Base-by-base conservation (phyloP, 75 land plant species). In the Adiantum capillusveneris region DNA sequence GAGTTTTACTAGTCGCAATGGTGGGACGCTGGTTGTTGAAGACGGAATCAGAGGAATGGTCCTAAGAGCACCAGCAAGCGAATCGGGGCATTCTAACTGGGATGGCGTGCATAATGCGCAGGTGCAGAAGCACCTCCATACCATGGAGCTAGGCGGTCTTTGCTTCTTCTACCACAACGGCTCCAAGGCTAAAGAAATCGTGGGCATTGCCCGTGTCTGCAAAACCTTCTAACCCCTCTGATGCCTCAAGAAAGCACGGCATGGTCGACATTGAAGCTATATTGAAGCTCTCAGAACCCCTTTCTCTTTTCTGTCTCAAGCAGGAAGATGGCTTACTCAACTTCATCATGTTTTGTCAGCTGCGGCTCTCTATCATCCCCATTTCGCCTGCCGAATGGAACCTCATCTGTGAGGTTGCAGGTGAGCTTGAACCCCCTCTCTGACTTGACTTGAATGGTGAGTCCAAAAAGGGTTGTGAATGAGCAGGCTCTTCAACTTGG, bases 81-180 rank as follows among this genome's bases (percentile, higher is more conserved):
- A 54, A 54, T 75, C 71, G 61, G 26, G 88, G 85, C 0, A 0
- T 81, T 79, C 86, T 0, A 65, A 67, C 11, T 88, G 93, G 97
- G 97, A 87, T 44, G 96, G 96, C 2, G 97, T 92, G 6, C 79
- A 81, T 64, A 92, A 92, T 71, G 77, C 76, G 56, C 89, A 84
- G 62, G 97, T 94, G 44, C 81, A 75, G 65, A 80, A 77, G 25
- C 13, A 82, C 65, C 54, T 92, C 62, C 72, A 71, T 62, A 28
- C 79, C 41, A 92, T 92, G 97, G 49, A 30, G 3, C 52, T 45
- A 25, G 80, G 84, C 25, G 97, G 88, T 49, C 82, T 73, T 28
- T 82, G 86, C 74, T 82, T 92, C 82, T 92, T 92, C 79, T 92
- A 92, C 77, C 97, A 92, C 75, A 80, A 81, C 25, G 97, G 89